phyloP scores from a whole-genome alignment of 768 basidiomycete species.

The Leucosporidium yakuticum region DNA sequence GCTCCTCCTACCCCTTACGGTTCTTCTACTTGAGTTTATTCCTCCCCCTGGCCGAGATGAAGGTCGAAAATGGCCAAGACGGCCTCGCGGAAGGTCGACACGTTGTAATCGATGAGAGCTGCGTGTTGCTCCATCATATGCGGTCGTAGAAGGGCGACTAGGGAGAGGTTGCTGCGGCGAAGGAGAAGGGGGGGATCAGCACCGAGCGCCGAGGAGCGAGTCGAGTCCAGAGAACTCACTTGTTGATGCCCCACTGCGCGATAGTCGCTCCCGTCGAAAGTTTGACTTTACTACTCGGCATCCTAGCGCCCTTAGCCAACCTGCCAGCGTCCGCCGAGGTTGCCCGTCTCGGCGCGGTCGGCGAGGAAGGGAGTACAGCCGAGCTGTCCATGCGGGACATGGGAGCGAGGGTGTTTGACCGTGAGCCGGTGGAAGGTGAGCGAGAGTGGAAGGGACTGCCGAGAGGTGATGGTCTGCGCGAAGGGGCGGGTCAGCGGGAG shows the following conservation, averaged over 20 bases:
- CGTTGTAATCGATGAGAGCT: constrained; percentile 77
- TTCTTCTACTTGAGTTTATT: background rate
- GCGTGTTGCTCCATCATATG: constrained; percentile 64
- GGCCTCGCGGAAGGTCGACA: constrained; percentile 75
- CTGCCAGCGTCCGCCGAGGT: background rate
- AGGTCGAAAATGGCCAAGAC: constrained; percentile 74
- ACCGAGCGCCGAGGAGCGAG: background rate
- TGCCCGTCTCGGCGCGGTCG: background rate
- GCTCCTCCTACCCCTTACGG: too few species aligned
- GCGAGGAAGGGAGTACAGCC: background rate
- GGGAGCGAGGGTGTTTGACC: background rate
- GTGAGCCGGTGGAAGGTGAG: constrained; percentile 6
- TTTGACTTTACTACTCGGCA: constrained; percentile 29
- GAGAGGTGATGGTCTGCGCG: background rate
- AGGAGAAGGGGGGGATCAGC: background rate
- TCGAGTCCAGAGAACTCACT: constrained; percentile 51
- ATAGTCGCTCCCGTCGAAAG: constrained; percentile 61
- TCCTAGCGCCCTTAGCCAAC: background rate
- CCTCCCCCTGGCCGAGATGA: constrained; percentile 44
- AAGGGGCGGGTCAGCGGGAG: background rate
- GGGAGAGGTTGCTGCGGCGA: constrained; percentile 36
- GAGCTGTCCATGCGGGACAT: background rate
- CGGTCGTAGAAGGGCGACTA: constrained; percentile 65
- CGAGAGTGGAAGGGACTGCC: background rate
- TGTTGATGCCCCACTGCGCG: constrained; percentile 74